phyloP scores from a whole-genome alignment of 306 rosid species.

The Quercus berberidifolia region DNA sequence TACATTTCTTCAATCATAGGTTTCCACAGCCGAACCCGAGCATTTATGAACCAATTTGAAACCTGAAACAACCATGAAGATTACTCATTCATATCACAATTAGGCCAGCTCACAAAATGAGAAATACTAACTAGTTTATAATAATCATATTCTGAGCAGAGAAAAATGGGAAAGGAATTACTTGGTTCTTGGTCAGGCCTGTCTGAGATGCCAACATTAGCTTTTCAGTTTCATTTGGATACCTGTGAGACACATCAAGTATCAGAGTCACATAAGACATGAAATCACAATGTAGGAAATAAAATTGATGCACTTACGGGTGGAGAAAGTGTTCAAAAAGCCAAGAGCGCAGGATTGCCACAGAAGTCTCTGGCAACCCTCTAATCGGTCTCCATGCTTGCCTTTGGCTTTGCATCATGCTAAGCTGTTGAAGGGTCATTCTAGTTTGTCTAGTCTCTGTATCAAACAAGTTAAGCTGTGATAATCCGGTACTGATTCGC shows the following conservation, averaged over 20 bases:
- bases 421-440: slow-evolving; percentile 66
- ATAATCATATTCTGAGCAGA: background rate
- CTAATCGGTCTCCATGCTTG: slow-evolving; percentile 85
- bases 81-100: slow-evolving; percentile 5
- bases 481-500: slow-evolving; percentile 47
- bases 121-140: too few relatives aligned
- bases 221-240: slow-evolving; percentile 83
- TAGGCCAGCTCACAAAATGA: background rate
- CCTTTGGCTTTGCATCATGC: slow-evolving; percentile 59
- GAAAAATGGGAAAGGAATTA: slow-evolving; percentile 27
- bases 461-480: slow-evolving; percentile 67
- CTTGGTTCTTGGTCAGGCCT: slow-evolving; percentile 83
- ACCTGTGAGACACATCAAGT: slow-evolving; percentile 42
- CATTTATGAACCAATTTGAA: slow-evolving; percentile 90
- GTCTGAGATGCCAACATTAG: slow-evolving; percentile 73
- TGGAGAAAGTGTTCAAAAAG: slow-evolving; percentile 88
- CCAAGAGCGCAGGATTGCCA: slow-evolving; percentile 79
- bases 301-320: slow-evolving; percentile 52
- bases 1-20: slow-evolving; percentile 97
- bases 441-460: slow-evolving; percentile 42
- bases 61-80: slow-evolving; percentile 44
- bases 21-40: slow-evolving; percentile 84
- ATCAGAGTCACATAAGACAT: slow-evolving; percentile 13
- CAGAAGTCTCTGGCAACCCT: slow-evolving; percentile 86
- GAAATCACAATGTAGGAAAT: background rate